A percentile compares a stretch with the other conserved stretches of the same genome.
phyloP scores from a whole-genome alignment of 2,329 filamentous ascomycete species.

The Pyrenophora teres region DNA sequence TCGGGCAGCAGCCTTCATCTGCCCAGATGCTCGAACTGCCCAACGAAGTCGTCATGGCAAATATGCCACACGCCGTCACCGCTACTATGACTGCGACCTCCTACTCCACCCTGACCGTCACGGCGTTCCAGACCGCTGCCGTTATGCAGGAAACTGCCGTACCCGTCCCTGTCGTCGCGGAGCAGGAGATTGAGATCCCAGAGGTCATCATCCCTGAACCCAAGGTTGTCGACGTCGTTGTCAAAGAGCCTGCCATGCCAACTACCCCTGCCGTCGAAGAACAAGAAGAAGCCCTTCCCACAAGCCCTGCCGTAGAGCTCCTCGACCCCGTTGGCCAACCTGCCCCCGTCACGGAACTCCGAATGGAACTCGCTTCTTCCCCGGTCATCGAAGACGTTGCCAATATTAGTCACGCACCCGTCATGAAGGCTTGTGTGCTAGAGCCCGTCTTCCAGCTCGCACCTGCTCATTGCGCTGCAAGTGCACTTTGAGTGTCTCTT shows the following conservation, averaged over 20 bases:
- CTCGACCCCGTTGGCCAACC: background rate
- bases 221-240: background rate
- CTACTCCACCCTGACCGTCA: slow-evolving; percentile 35
- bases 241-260: background rate
- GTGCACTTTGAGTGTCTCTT: background rate
- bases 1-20: slow-evolving; percentile 12
- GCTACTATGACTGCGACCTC: slow-evolving; percentile 34
- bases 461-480: slow-evolving; percentile 1
- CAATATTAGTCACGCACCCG: background rate
- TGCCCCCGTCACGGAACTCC: background rate
- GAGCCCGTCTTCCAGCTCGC: slow-evolving; percentile 1
- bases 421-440: background rate
- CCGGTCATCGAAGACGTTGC: background rate
- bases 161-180: background rate
- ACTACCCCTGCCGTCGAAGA: background rate
- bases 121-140: slow-evolving; percentile 18
- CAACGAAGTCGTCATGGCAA: slow-evolving; percentile 1
- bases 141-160: slow-evolving; percentile 6
- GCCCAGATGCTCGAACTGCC: slow-evolving; percentile 11
- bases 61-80: slow-evolving; percentile 22
- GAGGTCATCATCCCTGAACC: background rate
- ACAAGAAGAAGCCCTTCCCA: background rate
- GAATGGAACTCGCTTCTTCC: background rate
- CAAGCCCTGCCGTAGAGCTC: slow-evolving; percentile 1
- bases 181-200: background rate